These are phyloP conservation scores for Thielaviopsis euricoi DNA, from an alignment of 2,329 filamentous ascomycete genomes.

Conservation along the genomic window DNA sequence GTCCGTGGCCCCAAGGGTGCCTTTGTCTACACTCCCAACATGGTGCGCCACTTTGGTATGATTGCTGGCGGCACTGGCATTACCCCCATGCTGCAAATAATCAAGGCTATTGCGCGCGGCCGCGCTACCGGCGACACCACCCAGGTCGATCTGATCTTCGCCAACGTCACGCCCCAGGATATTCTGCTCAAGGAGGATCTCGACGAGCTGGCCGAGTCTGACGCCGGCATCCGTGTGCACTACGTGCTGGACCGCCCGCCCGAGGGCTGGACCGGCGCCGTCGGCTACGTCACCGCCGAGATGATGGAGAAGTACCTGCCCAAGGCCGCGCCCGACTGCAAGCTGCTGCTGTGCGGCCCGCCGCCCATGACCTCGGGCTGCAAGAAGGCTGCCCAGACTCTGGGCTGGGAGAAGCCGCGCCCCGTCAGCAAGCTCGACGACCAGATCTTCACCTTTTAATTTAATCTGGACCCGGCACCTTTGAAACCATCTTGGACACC, in stretches of 20 bases:
- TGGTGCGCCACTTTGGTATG: conserved; percentile 95
- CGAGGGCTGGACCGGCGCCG: conserved; percentile 76
- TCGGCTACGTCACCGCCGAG: conserved; percentile 86
- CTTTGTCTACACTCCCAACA: conserved; percentile 94
- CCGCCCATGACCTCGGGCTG: conserved; percentile 93
- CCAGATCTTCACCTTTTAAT: conserved; percentile 83
- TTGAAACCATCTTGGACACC: no score
- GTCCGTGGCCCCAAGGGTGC: conserved; percentile 91
- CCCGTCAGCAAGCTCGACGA: conserved; percentile 96
- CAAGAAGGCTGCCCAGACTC: conserved; percentile 83
- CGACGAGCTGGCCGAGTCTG: conserved; percentile 59
- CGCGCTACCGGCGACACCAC: conserved; percentile 67
- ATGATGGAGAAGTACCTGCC: conserved; percentile 84
- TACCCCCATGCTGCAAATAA: conserved; percentile 94
- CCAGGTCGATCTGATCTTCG: conserved; percentile 86
- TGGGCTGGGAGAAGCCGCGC: conserved; percentile 82
- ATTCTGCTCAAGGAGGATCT: conserved; percentile 89
- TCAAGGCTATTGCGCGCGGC: conserved; percentile 76
- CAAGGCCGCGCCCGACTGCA: conserved; percentile 69
- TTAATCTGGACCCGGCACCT: no score
- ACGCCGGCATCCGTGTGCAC: conserved; percentile 70
- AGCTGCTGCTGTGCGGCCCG: conserved; percentile 86
- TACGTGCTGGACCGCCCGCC: conserved; percentile 96
- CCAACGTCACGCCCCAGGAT: conserved; percentile 85
- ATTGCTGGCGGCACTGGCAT: conserved; percentile 95